phyloP scores from a whole-genome alignment of 2,329 filamentous ascomycete genomes.

The Alternaria conjuncta region DNA sequence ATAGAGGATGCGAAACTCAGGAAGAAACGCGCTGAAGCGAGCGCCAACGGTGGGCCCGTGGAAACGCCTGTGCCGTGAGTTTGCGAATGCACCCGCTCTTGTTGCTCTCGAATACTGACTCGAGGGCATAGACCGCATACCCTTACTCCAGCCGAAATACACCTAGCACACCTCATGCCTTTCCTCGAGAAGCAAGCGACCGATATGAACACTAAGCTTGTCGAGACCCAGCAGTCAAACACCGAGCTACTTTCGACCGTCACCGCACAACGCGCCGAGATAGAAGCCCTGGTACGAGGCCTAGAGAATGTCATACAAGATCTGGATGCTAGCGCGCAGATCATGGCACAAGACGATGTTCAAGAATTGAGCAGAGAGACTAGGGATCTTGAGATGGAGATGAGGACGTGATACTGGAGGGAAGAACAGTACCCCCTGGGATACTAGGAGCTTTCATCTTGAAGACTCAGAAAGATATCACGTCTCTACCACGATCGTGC shows the following conservation, averaged over 20 bases:
- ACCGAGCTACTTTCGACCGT: constrained; percentile 59
- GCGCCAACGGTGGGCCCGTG: constrained; percentile 45
- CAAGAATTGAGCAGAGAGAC: constrained; percentile 45
- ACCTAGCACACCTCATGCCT: constrained; percentile 65
- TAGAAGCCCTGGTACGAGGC: constrained; percentile 60
- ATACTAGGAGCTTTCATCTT: neutral
- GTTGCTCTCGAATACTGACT: neutral
- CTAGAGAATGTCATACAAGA: constrained; percentile 64
- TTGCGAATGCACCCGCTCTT: neutral
- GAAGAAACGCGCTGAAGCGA: constrained; percentile 53
- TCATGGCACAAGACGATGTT: constrained; percentile 49
- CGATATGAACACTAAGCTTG: constrained; percentile 58
- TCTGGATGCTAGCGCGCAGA: constrained; percentile 58
- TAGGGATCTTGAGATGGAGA: constrained; percentile 43
- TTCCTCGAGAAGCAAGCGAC: constrained; percentile 59
- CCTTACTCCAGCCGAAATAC: constrained; percentile 62
- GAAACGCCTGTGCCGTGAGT: constrained; percentile 56
- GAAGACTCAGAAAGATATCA: neutral
- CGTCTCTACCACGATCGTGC: neutral
- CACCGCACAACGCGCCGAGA: constrained; percentile 62
- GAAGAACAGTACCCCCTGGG: neutral
- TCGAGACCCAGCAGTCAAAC: constrained; percentile 60
- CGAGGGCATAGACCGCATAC: constrained; percentile 60
- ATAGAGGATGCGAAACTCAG: constrained; percentile 64
- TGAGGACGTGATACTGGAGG: constrained; percentile 36